These are phyloP conservation scores for Tolypocladium tropicale DNA, from an alignment of 2,329 filamentous ascomycete genomes.

Conservation along the genomic window DNA sequence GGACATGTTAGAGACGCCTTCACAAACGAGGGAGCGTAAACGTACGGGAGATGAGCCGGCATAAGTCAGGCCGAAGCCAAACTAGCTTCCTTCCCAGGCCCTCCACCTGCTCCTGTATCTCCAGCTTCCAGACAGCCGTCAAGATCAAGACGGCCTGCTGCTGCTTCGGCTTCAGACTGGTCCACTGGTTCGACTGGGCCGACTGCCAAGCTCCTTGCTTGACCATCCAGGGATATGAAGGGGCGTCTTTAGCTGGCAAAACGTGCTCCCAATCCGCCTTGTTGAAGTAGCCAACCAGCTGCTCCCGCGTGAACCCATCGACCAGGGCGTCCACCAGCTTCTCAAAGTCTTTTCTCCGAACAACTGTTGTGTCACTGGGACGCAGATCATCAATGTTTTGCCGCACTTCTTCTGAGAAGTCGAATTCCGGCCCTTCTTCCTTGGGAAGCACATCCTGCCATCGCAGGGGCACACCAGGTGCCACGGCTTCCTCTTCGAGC, in stretches of 20 bases:
- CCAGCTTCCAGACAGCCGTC: constrained; percentile 39
- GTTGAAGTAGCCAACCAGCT: constrained; percentile 33
- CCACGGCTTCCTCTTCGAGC: constrained; percentile 9
- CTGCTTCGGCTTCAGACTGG: constrained; percentile 24
- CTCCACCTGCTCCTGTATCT: constrained; percentile 32
- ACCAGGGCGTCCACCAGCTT: constrained; percentile 26
- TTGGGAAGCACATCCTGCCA: constrained; percentile 21
- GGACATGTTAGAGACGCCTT: not conserved
- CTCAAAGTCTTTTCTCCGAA: constrained; percentile 30
- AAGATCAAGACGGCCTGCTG: constrained; percentile 32
- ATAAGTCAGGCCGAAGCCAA: constrained; percentile 27
- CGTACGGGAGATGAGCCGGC: constrained; percentile 35
- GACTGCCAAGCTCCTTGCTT: constrained; percentile 32
- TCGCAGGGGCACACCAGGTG: constrained; percentile 10
- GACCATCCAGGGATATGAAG: constrained; percentile 30
- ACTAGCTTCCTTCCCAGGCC: constrained; percentile 30
- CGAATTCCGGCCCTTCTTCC: constrained; percentile 13
- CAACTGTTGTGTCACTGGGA: constrained; percentile 26
- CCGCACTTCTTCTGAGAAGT: constrained; percentile 23
- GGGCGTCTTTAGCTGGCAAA: not conserved
- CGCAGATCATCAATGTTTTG: constrained; percentile 38
- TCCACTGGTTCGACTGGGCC: constrained; percentile 9
- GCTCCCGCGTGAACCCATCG: constrained; percentile 34
- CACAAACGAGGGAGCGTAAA: constrained; percentile 1
- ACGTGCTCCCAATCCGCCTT: not conserved